A percentile compares a stretch with the other conserved stretches of the same genome.
phyloP scores from a whole-genome alignment of 164 flowering plant species.

The Akebia trifoliata region DNA sequence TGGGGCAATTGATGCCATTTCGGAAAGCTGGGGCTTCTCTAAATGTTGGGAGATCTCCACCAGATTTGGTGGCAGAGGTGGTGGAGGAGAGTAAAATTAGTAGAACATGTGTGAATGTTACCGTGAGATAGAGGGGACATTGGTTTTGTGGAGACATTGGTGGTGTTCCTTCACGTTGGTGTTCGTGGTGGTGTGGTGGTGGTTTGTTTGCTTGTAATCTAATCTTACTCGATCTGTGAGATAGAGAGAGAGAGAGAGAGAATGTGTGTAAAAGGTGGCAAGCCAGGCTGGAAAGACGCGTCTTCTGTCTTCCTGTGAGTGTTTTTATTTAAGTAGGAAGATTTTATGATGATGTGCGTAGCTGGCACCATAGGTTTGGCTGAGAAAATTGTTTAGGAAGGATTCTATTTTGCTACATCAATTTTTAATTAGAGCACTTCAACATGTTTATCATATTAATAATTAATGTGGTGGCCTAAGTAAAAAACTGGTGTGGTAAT shows the following conservation, averaged over 20 bases:
- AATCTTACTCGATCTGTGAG: background rate
- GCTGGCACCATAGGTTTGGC: too few relatives aligned
- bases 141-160: background rate
- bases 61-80: constrained; percentile 5
- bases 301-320: background rate
- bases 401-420: too few relatives aligned
- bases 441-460: too few relatives aligned
- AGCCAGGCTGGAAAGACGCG: constrained; percentile 43
- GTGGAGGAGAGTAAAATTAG: constrained; percentile 1
- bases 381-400: too few relatives aligned
- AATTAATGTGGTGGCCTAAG: too few relatives aligned
- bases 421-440: too few relatives aligned
- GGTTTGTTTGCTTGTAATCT: background rate
- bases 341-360: too few relatives aligned
- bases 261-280: background rate
- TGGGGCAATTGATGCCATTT: constrained; percentile 49
- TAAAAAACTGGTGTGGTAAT: too few relatives aligned
- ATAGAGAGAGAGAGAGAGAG: background rate
- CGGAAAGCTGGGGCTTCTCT: constrained; percentile 71
- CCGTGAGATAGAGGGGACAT: background rate
- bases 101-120: constrained; percentile 4
- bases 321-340: too few relatives aligned
- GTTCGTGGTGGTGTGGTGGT: constrained; percentile 7
- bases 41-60: constrained; percentile 32
- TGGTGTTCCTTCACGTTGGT: background rate